These are phyloP conservation scores for Pythium oligandrum DNA, from an alignment of 352 stramenopile species.

Conservation along the genomic window DNA sequence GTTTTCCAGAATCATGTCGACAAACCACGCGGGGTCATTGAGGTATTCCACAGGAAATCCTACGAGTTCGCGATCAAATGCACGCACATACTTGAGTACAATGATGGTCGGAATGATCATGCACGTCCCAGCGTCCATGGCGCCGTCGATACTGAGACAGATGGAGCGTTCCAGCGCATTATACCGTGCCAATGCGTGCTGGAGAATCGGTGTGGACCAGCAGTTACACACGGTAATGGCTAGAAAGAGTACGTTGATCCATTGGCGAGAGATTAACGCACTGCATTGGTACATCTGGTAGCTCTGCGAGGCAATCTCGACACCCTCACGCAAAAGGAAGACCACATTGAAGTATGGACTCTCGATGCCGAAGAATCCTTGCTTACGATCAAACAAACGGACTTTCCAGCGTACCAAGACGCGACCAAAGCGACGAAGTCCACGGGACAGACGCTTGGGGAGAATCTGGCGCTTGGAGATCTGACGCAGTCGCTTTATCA, in stretches of 20 bases:
- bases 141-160: constrained; percentile 13
- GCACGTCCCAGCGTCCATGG: constrained; percentile 12
- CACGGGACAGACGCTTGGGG: too few relatives aligned
- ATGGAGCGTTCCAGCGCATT: constrained; percentile 18
- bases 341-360: constrained; percentile 19
- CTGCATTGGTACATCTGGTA: constrained; percentile 24
- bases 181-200: constrained; percentile 14
- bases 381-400: constrained; percentile 14
- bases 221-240: constrained; percentile 19
- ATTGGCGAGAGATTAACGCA: constrained; percentile 10
- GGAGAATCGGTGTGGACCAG: constrained; percentile 17
- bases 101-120: constrained; percentile 17
- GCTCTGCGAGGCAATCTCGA: constrained; percentile 18
- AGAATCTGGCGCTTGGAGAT: too few relatives aligned
- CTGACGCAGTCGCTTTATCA: too few relatives aligned
- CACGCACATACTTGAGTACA: constrained; percentile 16
- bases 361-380: constrained; percentile 16
- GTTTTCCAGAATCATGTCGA: constrained; percentile 17
- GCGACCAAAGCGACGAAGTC: neutral
- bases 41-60: constrained; percentile 14
- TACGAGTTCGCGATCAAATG: constrained; percentile 12
- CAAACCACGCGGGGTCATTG: constrained; percentile 19
- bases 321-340: constrained; percentile 14
- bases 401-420: constrained; percentile 10
- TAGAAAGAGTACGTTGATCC: constrained; percentile 22